These are phyloP conservation scores for Blastobotrys robertii DNA, from an alignment of 805 yeast species.

Conservation along the genomic window DNA sequence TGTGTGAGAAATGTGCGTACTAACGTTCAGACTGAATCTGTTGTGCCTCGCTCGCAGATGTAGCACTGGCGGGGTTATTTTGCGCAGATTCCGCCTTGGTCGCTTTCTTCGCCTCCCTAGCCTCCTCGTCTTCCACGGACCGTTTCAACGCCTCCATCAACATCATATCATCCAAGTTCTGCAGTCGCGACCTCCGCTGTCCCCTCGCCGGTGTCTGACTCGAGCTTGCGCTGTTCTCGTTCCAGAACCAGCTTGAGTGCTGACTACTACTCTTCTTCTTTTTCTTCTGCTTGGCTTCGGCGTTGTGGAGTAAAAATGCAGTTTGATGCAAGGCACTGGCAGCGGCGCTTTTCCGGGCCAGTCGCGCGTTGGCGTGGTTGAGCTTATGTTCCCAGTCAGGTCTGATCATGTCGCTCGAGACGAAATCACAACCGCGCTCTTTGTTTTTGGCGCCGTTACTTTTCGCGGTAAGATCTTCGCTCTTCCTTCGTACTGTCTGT, in stretches of 20 bases:
- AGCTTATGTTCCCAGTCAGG: constrained; percentile 89
- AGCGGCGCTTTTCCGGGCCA: constrained; percentile 84
- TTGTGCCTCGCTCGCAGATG: too few species aligned
- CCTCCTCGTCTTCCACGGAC: constrained; percentile 26
- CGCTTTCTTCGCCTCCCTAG: background rate
- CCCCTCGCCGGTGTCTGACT: constrained; percentile 13
- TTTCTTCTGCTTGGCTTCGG: constrained; percentile 2
- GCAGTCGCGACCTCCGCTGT: constrained; percentile 17
- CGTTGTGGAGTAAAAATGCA: constrained; percentile 45
- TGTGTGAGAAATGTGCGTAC: too few species aligned
- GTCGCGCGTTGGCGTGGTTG: constrained; percentile 57
- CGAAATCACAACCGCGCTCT: constrained; percentile 54
- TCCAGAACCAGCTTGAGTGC: constrained; percentile 17
- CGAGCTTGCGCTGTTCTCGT: constrained; percentile 3
- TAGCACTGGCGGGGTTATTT: too few species aligned
- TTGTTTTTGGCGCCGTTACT: background rate
- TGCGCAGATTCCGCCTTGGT: background rate
- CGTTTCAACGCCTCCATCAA: constrained; percentile 73
- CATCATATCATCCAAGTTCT: constrained; percentile 63
- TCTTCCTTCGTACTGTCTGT: constrained; percentile 24
- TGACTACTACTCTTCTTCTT: constrained; percentile 6
- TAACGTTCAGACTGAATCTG: too few species aligned
- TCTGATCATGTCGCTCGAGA: constrained; percentile 72
- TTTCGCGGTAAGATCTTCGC: background rate
- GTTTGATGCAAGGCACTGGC: constrained; percentile 92